phyloP scores from a whole-genome alignment of 73 alveolate genomes.

The Paramecium bursaria region DNA sequence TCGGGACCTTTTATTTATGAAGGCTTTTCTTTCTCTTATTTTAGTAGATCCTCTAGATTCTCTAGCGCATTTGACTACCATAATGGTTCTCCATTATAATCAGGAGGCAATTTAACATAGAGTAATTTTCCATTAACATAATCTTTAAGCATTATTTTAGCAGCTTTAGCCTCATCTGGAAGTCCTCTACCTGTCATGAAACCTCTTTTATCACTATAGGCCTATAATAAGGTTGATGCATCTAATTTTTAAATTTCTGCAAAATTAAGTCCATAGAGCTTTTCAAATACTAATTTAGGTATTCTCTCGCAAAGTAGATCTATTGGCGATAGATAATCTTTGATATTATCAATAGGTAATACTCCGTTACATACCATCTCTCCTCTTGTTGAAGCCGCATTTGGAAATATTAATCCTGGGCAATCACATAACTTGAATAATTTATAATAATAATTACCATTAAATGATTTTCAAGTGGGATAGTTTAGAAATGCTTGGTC shows the following conservation, averaged over 20 bases:
- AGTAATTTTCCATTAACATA: slow-evolving; percentile 93
- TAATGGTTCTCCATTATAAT: slow-evolving; percentile 76
- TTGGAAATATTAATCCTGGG: slow-evolving; percentile 98
- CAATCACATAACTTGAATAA: slow-evolving; percentile 93
- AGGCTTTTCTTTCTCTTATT: neutral
- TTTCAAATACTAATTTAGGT: slow-evolving; percentile 84
- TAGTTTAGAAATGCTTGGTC: slow-evolving; percentile 97
- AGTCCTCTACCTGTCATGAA: slow-evolving; percentile 92
- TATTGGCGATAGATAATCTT: slow-evolving; percentile 91
- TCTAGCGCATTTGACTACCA: slow-evolving; percentile 62
- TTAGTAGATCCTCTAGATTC: slow-evolving; percentile 42
- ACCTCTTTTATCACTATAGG: slow-evolving; percentile 90
- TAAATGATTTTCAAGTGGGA: slow-evolving; percentile 78
- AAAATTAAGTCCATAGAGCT: slow-evolving; percentile 81
- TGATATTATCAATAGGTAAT: slow-evolving; percentile 95
- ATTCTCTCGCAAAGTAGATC: slow-evolving; percentile 89
- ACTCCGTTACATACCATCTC: slow-evolving; percentile 98
- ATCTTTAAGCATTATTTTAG: slow-evolving; percentile 94
- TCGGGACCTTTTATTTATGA: neutral
- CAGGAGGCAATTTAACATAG: slow-evolving; percentile 94
- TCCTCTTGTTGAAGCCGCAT: slow-evolving; percentile 95
- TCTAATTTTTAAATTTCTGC: slow-evolving; percentile 79
- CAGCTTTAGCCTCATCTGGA: slow-evolving; percentile 97
- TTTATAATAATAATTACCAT: neutral
- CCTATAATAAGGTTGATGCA: slow-evolving; percentile 87